A percentile compares a stretch with the other conserved stretches of the same genome.
phyloP scores from a whole-genome alignment of 2,329 filamentous ascomycete genomes.

The Claviceps cyperi region DNA sequence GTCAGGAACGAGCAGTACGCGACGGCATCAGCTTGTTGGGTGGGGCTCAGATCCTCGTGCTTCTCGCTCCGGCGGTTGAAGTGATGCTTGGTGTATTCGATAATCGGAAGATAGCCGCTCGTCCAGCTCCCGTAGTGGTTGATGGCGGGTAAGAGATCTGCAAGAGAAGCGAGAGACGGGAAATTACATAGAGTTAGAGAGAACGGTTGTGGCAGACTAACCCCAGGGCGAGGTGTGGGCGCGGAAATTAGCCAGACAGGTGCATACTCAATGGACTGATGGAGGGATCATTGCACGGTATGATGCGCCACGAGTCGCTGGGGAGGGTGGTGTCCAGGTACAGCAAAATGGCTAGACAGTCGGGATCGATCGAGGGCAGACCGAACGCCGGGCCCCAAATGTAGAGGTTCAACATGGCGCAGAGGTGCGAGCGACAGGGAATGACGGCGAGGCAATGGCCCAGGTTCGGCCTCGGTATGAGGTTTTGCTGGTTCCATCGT shows the following conservation, averaged over 20 bases:
- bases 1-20: conserved; percentile 56
- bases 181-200: neutral
- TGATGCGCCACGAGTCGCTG: conserved; percentile 48
- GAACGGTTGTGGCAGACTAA: too few relatives aligned
- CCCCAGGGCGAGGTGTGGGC: neutral
- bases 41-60: conserved; percentile 19
- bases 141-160: conserved; percentile 42
- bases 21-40: conserved; percentile 30
- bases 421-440: neutral
- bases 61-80: conserved; percentile 20
- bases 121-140: conserved; percentile 37
- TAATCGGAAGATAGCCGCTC: conserved; percentile 47
- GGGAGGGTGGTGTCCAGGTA: conserved; percentile 54
- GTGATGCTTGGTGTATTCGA: conserved; percentile 29
- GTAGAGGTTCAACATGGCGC: conserved; percentile 49
- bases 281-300: conserved; percentile 59
- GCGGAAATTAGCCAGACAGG: neutral
- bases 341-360: conserved; percentile 73
- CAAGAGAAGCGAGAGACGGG: conserved; percentile 10
- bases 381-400: conserved; percentile 84
- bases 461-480: neutral
- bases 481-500: neutral
- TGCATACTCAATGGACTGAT: conserved; percentile 54
- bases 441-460: neutral
- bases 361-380: conserved; percentile 78